Percentiles rank a stretch among this genome's conserved stretches.
Conservation (phyloP, 2,329 filamentous ascomycete genomes). For the Chalaropsis ovoidea region DNA sequence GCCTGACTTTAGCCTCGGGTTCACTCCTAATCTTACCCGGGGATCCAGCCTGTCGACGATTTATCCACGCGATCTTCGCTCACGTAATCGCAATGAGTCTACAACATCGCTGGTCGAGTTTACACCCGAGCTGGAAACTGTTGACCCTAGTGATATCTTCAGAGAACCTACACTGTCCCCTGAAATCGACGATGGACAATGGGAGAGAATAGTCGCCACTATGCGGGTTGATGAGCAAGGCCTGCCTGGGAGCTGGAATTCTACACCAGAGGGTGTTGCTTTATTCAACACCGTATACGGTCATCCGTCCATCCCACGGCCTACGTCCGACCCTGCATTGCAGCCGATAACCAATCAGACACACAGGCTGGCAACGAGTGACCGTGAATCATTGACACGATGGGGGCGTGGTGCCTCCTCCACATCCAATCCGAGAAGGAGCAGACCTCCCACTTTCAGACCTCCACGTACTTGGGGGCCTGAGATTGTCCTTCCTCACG, state of each 20-base stretch:
- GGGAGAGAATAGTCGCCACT: not conserved
- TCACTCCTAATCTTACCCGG: not conserved
- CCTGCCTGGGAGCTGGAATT: too few species aligned
- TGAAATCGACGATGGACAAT: constrained; percentile 1
- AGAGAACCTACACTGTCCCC: constrained; percentile 10
- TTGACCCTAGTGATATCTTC: not conserved
- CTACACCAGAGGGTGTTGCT: not conserved
- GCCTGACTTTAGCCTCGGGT: not conserved
- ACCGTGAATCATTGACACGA: too few species aligned
- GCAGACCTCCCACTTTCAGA: not conserved
- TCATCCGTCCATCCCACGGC: not conserved
- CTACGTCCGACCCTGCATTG: not conserved
- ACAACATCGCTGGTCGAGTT: constrained; percentile 5
- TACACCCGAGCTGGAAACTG: not conserved
- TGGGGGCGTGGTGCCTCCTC: not conserved
- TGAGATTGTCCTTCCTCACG: not conserved
- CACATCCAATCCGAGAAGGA: not conserved
- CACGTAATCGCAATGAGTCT: not conserved
- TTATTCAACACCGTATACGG: not conserved
- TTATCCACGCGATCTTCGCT: not conserved
- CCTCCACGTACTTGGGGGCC: not conserved
- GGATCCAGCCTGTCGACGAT: not conserved
- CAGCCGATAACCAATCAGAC: not conserved
- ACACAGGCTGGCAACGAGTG: not conserved
- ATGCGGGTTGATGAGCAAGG: not conserved